Evolutionary conservation across 2,329 filamentous ascomycete genomes (phyloP).

Genomic region (Aspergillus ochraceoroseus): DNA sequence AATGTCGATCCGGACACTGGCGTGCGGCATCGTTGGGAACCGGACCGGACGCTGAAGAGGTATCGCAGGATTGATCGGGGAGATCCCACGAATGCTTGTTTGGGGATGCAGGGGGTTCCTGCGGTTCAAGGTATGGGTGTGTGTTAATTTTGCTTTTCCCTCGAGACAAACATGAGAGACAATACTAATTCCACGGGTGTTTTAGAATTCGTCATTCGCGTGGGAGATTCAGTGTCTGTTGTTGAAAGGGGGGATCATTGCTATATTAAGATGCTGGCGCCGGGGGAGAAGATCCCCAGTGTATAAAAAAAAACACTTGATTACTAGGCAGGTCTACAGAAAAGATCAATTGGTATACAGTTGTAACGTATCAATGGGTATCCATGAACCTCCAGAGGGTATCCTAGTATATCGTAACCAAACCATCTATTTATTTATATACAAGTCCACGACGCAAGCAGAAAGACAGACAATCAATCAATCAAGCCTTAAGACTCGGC

Average conservation of each 20-base stretch:
- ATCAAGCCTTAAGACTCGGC: constrained; percentile 1
- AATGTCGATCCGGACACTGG: constrained; percentile 57
- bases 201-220: constrained; percentile 33
- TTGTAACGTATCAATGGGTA: too few species aligned
- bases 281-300: constrained; percentile 31
- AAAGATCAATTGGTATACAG: too few species aligned
- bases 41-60: constrained; percentile 47
- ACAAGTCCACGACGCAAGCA: too few species aligned
- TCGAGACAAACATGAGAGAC: too few species aligned
- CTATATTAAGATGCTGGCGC: constrained; percentile 42
- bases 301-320: constrained; percentile 15
- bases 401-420: too few species aligned
- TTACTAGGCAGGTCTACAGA: not conserved
- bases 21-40: constrained; percentile 45
- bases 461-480: too few species aligned
- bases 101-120: constrained; percentile 52
- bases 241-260: constrained; percentile 42
- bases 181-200: too few species aligned
- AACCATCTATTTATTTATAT: too few species aligned
- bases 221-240: constrained; percentile 40
- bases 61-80: constrained; percentile 51
- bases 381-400: too few species aligned
- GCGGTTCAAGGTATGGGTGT: constrained; percentile 26
- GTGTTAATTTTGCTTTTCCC: constrained; percentile 11
- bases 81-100: constrained; percentile 45